These are phyloP conservation scores for Neonectria neomacrospora DNA, from an alignment of 2,329 filamentous ascomycete genomes.

Conservation along the genomic window DNA sequence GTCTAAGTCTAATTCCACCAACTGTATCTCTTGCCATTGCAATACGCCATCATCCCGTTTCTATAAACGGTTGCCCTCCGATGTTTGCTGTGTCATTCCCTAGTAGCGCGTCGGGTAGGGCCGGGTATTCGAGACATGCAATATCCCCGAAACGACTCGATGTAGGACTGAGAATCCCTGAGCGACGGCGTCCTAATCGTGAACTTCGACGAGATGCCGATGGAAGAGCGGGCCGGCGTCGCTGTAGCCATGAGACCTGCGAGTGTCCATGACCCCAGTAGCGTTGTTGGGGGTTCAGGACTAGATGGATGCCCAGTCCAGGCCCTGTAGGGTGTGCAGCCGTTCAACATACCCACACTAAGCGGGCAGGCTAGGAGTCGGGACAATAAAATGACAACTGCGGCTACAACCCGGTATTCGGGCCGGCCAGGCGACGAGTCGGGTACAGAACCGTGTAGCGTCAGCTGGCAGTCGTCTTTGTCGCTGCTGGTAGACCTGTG, in stretches of 20 bases:
- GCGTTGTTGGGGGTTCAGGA: not conserved
- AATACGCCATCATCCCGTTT: too few species aligned
- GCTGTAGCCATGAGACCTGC: conserved; percentile 15
- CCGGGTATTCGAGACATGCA: conserved; percentile 10
- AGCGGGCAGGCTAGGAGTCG: conserved; percentile 12
- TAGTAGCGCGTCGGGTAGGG: conserved; percentile 6
- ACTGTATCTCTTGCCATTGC: not conserved
- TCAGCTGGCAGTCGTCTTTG: not conserved
- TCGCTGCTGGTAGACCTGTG: too few species aligned
- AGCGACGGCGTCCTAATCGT: not conserved
- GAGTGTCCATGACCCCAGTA: not conserved
- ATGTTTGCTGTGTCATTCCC: conserved; percentile 8
- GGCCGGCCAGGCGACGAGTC: conserved; percentile 10
- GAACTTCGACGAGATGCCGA: not conserved
- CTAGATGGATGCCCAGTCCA: conserved; percentile 11
- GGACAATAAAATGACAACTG: conserved; percentile 9
- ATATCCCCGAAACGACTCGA: not conserved
- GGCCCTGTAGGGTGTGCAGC: not conserved
- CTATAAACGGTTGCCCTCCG: not conserved
- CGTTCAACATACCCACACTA: conserved; percentile 12
- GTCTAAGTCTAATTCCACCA: not conserved
- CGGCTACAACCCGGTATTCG: conserved; percentile 7
- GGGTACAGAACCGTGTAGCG: conserved; percentile 4
- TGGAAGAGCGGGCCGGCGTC: not conserved
- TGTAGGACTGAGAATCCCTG: conserved; percentile 4